Base-by-base conservation (phyloP, 345 rosid species). In the Pugionium dolabratum region DNA sequence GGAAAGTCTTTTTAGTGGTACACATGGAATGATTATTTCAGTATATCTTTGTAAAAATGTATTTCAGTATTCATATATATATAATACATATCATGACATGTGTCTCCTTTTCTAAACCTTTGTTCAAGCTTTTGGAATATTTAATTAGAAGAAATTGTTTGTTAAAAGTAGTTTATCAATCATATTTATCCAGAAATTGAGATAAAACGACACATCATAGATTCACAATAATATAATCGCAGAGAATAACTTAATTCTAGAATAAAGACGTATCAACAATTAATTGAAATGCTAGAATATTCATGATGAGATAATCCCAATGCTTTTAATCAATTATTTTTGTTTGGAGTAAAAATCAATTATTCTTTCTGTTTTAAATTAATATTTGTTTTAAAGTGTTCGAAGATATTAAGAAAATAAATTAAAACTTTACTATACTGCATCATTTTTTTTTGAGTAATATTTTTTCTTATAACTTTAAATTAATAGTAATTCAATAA, bases 1-100 rank as follows among this genome's bases (percentile, higher is more conserved):
- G 48, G 6, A 60, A 60, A 51, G 54, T 42, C 11, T n/a, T 54
- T 54, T 70, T 46, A 70, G 55, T 54, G 74, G 49, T 29, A 44
- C 40, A 28, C 11, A 11, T 34, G 67, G 29, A 55, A 63, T 63
- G 5, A 34, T 3, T 2, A 34, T 34, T 18, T 18, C 18, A 18
- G 36, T 34, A 1, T 34, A 34, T 34, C 18, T 18, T 18, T 18
- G 18, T 18, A 18, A 18, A 18, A 10, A 9, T 61, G 47, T 27
- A 45, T 11, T 59, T 69, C 2, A 28, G 11, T 60, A 3, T 66
- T 36, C 10, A 34, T 36, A 34, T 47, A 34, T 47, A 25, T 55
- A 3, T 9, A 42, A 3, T 62, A 54, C 39, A 45, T 30, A 62
- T 27, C 6, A 26, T 40, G 58, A 56, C 45, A 55, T 26, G 59